A percentile compares a stretch with the other conserved stretches of the same genome.
These are phyloP conservation scores for Westerdykella aurantiaca DNA, from an alignment of 2,329 filamentous ascomycete species.

Conservation along the genomic window DNA sequence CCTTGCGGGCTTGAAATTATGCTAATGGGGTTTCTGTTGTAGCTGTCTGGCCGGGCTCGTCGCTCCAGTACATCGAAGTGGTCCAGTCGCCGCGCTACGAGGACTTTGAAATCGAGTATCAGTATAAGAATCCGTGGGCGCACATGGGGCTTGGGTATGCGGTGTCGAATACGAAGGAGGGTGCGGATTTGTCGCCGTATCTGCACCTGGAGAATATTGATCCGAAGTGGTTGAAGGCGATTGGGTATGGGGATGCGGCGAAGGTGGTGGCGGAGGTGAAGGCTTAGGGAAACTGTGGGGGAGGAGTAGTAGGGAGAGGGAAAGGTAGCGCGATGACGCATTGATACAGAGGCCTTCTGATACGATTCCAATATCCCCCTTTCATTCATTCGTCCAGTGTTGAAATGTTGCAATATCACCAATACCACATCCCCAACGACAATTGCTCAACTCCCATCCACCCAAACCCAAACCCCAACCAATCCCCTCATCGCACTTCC, in stretches of 20 bases:
- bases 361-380: no score
- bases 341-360: no score
- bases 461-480: no score
- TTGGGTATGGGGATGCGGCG: constrained; percentile 18
- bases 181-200: constrained; percentile 37
- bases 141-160: constrained; percentile 40
- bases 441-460: no score
- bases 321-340: not conserved
- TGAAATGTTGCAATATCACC: no score
- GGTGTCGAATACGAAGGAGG: constrained; percentile 13
- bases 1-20: not conserved
- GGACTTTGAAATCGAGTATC: constrained; percentile 40
- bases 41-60: constrained; percentile 48
- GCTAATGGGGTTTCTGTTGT: not conserved
- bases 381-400: no score
- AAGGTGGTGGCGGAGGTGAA: constrained; percentile 11
- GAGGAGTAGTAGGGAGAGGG: not conserved
- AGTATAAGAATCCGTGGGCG: constrained; percentile 40
- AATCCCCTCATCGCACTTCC: no score
- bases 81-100: constrained; percentile 39
- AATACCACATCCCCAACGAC: no score
- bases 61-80: constrained; percentile 44
- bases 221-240: constrained; percentile 37
- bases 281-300: not conserved
- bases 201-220: constrained; percentile 39